Conservation (phyloP, 140 eudicot species). For the Bidens hawaiensis region DNA sequence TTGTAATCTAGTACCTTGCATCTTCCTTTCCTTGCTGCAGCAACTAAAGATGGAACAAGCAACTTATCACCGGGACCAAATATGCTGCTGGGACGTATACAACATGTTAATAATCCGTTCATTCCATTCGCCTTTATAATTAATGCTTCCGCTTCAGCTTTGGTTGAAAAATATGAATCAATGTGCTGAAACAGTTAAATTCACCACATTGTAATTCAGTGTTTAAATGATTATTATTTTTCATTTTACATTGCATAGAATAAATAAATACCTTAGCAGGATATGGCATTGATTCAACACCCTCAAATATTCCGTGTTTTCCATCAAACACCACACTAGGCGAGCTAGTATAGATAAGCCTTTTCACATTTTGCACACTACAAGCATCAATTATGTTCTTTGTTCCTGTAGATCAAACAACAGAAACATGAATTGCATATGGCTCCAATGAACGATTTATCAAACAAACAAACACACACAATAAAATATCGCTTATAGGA, state of each 20-base stretch:
- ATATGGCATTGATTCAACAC: conserved; percentile 74
- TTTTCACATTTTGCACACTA: conserved; percentile 59
- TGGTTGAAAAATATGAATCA: conserved; percentile 83
- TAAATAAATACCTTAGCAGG: conserved; percentile 92
- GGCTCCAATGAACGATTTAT: background rate
- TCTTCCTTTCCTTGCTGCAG: conserved; percentile 80
- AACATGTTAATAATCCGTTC: conserved; percentile 86
- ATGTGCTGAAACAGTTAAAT: conserved; percentile 51
- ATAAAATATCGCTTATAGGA: too few relatives aligned
- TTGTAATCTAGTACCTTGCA: conserved; percentile 47
- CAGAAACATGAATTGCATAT: background rate
- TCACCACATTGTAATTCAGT: background rate
- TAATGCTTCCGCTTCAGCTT: conserved; percentile 93
- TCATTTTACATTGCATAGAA: background rate
- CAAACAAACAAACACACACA: too few relatives aligned
- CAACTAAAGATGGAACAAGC: conserved; percentile 74
- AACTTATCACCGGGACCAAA: conserved; percentile 93
- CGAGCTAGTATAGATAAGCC: conserved; percentile 82
- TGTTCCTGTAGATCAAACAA: conserved; percentile 48
- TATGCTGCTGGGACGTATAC: conserved; percentile 87
- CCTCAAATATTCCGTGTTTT: conserved; percentile 48
- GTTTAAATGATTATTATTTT: background rate
- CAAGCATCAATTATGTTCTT: conserved; percentile 87
- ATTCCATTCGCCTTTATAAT: conserved; percentile 74
- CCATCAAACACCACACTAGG: conserved; percentile 85